Base-by-base conservation (phyloP, 305 asterid genomes). In the Fraxinus nigra region DNA sequence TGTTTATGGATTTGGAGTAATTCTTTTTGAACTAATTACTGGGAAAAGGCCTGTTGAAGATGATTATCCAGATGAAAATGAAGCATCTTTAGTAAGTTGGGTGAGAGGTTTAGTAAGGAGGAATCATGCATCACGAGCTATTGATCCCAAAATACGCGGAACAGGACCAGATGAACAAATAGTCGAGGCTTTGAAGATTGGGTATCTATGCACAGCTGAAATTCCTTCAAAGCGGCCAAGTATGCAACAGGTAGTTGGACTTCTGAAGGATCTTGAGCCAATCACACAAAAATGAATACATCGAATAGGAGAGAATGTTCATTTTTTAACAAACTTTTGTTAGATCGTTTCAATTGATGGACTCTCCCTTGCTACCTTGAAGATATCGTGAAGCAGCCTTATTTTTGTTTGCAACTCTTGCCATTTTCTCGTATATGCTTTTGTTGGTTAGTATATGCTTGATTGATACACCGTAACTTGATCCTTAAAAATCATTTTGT, bases 241-340 rank as follows among this genome's bases (percentile, higher is more conserved):
- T 37, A 94, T 95, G 99, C 99, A 95, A 74, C 99, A 95, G 84
- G 97, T 95, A 1, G 99, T 94, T 77, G 99, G 99, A 69, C 91
- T 95, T 33, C 97, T 95, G 16, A 95, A 95, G 90, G 99, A 95
- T 85, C 90, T 95, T 84, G 95, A 92, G 84, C 91, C 86, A 72
- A 83, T 81, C 78, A 9, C 85, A 54, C 78, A 76, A 81, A 30
- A 82, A 77, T 80, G 82, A 89, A 76, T 78, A 72, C 18, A 46
- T 83, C 59, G 74, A 83, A 30, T 56, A 22, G 63, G 82, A 56
- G 75, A 73, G 18, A 72, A 46, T 77, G 24, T 37, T 79, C 38
- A 73, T 70, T 18, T 37, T 61, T 59, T 32, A 8, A 72, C 74
- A 8, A 78, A 24, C 35, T 30, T 76, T 22, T 69, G 28, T 56